Evolutionary conservation across 2,329 filamentous ascomycete genomes (phyloP).

Genomic region (Cadophora malorum): DNA sequence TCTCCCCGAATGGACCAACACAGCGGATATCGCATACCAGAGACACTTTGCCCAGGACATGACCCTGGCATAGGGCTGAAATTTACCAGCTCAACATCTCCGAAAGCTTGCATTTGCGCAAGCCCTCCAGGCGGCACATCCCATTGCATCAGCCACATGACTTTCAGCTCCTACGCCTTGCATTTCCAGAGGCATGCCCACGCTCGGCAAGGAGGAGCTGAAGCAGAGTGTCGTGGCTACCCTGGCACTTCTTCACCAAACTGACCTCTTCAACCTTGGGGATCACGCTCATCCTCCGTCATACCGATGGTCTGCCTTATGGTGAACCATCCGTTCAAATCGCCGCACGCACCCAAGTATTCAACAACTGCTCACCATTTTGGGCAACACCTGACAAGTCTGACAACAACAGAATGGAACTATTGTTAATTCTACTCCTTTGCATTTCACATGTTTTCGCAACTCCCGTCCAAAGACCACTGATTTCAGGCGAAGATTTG

Average conservation of each 20-base stretch:
- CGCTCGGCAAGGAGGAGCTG: not conserved
- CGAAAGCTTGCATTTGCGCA: not conserved
- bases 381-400: not conserved
- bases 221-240: not conserved
- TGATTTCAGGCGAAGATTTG: not conserved
- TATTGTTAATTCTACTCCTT: not conserved
- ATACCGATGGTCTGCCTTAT: not conserved
- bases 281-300: not conserved
- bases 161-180: conserved; percentile 2
- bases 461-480: not conserved
- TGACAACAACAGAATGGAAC: not conserved
- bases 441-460: not conserved
- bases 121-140: not conserved
- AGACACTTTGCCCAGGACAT: not conserved
- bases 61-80: not conserved
- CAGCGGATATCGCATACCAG: not conserved
- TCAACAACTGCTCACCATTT: too few species aligned
- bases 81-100: not conserved
- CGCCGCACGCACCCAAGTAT: not conserved
- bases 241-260: not conserved
- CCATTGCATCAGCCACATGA: not conserved
- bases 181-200: not conserved
- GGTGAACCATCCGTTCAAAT: not conserved
- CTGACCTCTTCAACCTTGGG: not conserved
- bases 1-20: not conserved